phyloP scores from a whole-genome alignment of 2,329 filamentous ascomycete species.

The Colletotrichum salicis region DNA sequence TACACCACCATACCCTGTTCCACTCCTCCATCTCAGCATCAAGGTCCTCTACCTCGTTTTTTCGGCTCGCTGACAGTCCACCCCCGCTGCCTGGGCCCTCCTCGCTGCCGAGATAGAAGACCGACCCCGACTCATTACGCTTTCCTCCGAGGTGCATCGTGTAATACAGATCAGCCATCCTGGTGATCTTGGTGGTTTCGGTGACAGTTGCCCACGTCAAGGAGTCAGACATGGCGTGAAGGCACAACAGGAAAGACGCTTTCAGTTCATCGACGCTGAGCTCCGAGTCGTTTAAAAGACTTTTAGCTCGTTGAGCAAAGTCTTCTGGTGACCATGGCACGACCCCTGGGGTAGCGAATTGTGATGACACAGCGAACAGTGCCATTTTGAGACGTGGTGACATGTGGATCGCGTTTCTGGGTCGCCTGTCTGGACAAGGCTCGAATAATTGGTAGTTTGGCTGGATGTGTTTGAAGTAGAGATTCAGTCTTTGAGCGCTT shows the following conservation, averaged over 20 bases:
- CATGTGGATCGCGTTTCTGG: not conserved
- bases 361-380: not conserved
- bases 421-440: not conserved
- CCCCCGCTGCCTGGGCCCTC: not conserved
- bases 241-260: not conserved
- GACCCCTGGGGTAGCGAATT: not conserved
- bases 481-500: not conserved
- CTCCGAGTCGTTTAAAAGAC: not conserved
- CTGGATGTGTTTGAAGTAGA: not conserved
- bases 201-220: not conserved
- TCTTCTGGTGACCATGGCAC: not conserved
- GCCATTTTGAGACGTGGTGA: not conserved
- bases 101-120: not conserved
- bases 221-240: not conserved
- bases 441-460: not conserved
- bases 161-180: not conserved
- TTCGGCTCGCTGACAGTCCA: not conserved
- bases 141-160: not conserved
- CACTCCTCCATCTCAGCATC: not conserved
- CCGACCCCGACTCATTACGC: not conserved
- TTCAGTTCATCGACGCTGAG: not conserved
- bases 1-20: not conserved
- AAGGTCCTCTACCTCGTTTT: not conserved
- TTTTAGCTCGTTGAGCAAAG: not conserved
- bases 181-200: not conserved